Evolutionary conservation across 441 rosid species (phyloP), one percentile per base, ranked within the genome.

Genomic region (Hura crepitans): DNA sequence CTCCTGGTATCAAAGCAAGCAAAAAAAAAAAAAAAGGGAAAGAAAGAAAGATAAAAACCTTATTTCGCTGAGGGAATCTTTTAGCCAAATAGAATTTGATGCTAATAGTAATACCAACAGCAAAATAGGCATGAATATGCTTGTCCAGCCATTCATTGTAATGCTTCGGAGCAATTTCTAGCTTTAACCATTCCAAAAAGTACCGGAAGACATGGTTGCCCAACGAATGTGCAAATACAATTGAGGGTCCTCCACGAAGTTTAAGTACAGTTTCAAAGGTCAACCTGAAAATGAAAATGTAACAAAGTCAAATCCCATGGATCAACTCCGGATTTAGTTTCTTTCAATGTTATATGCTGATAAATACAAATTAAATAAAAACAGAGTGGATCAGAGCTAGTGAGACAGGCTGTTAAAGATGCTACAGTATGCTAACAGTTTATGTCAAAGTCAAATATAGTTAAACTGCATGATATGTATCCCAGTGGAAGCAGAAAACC

Each of bases 181-280:
- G 92, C 85, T 91, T 95, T 79, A 95, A 72, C 99, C 99, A 95
- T 84, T 95, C 99, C 74, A 95, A 76, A 80, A 92, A 95, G 86
- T 95, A 95, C 51, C 98, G 93, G 74, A 95, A 95, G 62, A 95
- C 99, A 79, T 85, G 65, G 84, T 92, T 95, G 58, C 99, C 99
- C 93, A 95, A 72, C 62, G 99, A 95, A 87, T 95, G 99, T 51
- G 90, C 99, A 88, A 95, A 86, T 23, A 95, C 98, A 70, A 95
- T 58, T 13, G 96, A 85, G 64, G 99, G 98, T 46, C 97, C 99
- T 8, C 99, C 99, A 57, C 90, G 97, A 71, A 83, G 93, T 79
- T 92, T 95, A 43, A 81, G 81, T 62, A 96, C 87, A 80, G 99
- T 95, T 83, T 95, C 99, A 83, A 92, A 92, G 65, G 98, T 95